Evolutionary conservation across 257 asterid genomes (phyloP), one percentile per base, ranked within the genome.

Genomic region (Rehmannia glutinosa): DNA sequence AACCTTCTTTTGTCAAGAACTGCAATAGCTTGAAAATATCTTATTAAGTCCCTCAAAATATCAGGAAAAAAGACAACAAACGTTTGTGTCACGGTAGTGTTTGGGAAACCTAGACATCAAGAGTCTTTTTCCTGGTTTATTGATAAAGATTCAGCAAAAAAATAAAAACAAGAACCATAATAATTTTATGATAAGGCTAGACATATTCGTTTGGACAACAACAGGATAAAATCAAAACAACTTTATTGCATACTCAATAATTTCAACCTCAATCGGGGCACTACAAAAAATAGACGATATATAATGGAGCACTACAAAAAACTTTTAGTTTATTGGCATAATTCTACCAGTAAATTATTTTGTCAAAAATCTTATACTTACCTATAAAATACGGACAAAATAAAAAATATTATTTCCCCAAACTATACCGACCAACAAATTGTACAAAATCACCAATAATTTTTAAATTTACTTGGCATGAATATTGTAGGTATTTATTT

Each of bases 161-260:
- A 27, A 13, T 25, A 25, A 64, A 35, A 24, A 7, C 45, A 49
- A 49, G 33, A 38, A 47, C 46, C 46, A n/a, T 28, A 45, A 35
- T 8, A 43, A 49, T n/a, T 49, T 1, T 24, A 36, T 64, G 24
- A 33, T 1, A 55, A 6, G 36, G 20, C 66, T 43, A 53, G 3
- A 39, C 2, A 30, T 17, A 66, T 64, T 55, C 11, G 2, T 43
- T 15, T 53, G 69, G 25, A 30, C 53, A 7, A 49, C 30, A 39
- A 57, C 27, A 64, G 2, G 49, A 13, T 27, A 50, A n/a, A 19
- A 38, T 20, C 27, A 23, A 61, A 67, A 45, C 55, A 46, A 38
- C 64, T 75, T 65, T 58, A 60, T 65, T 27, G 50, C 71, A 41
- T 25, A 32, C 57, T 46, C 74, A 66, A 66, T 58, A 11, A 66